A percentile compares a stretch with the other conserved stretches of the same genome.
Evolutionary conservation across 305 asterid species (phyloP).

Genomic region (Rubia tinctorum): DNA sequence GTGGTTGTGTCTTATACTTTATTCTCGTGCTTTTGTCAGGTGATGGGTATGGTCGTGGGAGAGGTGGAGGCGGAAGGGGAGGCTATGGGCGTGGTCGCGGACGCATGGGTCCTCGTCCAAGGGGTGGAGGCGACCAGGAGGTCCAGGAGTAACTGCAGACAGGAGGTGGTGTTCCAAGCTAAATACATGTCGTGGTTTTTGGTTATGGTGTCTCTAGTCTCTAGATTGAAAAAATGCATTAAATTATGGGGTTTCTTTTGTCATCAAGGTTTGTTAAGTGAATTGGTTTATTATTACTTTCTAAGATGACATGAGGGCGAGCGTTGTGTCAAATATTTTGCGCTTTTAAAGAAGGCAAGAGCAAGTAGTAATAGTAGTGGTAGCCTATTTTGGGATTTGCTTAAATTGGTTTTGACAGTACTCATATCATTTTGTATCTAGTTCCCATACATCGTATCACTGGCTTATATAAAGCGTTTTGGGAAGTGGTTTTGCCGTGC

Average conservation of each 20-base stretch:
- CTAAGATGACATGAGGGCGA: conserved; percentile 12
- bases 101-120: conserved; percentile 48
- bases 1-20: background rate
- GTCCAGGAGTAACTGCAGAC: conserved; percentile 35
- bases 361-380: conserved; percentile 15
- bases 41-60: conserved; percentile 49
- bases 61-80: conserved; percentile 54
- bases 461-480: background rate
- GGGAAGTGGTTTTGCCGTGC: too few species aligned
- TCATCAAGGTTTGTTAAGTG: conserved; percentile 12
- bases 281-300: conserved; percentile 16
- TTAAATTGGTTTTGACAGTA: conserved; percentile 18
- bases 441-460: background rate
- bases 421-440: conserved; percentile 19
- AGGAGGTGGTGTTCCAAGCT: conserved; percentile 9
- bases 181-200: conserved; percentile 13
- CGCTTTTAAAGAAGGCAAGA: conserved; percentile 11
- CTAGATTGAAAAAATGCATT: background rate
- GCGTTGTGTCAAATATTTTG: conserved; percentile 16
- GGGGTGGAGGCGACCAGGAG: conserved; percentile 58
- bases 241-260: background rate
- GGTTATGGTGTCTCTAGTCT: background rate
- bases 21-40: conserved; percentile 21
- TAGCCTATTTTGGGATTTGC: conserved; percentile 10
- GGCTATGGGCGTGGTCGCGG: conserved; percentile 62